These are phyloP conservation scores for Porphyrellus cyaneotinctus DNA, from an alignment of 768 basidiomycete genomes.

Conservation along the genomic window DNA sequence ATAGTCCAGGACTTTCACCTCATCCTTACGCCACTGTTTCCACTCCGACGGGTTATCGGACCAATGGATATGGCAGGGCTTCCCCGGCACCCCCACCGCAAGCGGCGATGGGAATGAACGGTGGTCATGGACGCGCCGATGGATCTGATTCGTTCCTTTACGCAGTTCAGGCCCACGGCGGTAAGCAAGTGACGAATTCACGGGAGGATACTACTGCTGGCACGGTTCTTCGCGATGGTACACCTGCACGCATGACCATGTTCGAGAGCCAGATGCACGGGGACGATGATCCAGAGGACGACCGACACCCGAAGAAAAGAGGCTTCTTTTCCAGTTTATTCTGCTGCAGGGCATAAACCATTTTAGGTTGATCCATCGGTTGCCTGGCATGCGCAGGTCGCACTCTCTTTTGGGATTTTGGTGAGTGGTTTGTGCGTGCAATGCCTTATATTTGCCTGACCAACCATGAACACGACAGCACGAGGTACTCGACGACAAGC, in stretches of 20 bases:
- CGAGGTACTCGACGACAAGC: conserved; percentile 30
- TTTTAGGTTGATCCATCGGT: conserved; percentile 23
- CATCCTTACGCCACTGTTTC: conserved; percentile 75
- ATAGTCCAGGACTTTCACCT: conserved; percentile 44
- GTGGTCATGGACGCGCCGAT: conserved; percentile 44
- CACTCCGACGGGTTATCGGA: conserved; percentile 53
- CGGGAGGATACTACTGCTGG: conserved; percentile 50
- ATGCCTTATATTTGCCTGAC: neutral
- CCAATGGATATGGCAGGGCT: conserved; percentile 51
- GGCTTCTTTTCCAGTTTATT: conserved; percentile 60
- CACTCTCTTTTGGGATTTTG: conserved; percentile 24
- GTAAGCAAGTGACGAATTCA: conserved; percentile 49
- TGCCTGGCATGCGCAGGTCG: conserved; percentile 29
- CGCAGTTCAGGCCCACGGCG: conserved; percentile 42
- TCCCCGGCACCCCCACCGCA: conserved; percentile 42
- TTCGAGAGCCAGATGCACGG: conserved; percentile 67
- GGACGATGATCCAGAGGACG: conserved; percentile 59
- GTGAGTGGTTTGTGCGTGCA: conserved; percentile 10
- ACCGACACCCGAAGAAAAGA: conserved; percentile 58
- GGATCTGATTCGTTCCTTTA: conserved; percentile 70
- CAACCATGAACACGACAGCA: conserved; percentile 12
- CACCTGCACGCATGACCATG: conserved; percentile 51
- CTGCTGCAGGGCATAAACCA: conserved; percentile 61
- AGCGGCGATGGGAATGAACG: conserved; percentile 36
- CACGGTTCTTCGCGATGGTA: conserved; percentile 31